phyloP scores from a whole-genome alignment of 2,329 filamentous ascomycete genomes.

The Endothia cerciana region DNA sequence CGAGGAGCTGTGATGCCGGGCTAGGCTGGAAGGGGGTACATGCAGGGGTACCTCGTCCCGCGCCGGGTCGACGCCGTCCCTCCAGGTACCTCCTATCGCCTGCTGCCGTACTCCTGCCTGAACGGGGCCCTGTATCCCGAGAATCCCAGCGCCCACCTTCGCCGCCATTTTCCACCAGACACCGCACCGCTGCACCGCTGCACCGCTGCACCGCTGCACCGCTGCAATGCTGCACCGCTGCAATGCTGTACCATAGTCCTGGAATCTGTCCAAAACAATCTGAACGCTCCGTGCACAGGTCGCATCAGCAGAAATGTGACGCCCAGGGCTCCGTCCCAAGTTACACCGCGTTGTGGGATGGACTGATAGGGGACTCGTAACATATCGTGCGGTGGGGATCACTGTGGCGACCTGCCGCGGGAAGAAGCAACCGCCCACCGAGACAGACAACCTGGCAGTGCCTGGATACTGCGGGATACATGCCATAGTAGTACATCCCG shows the following conservation, averaged over 20 bases:
- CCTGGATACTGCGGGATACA: background rate
- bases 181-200: background rate
- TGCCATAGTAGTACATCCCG: background rate
- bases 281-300: background rate
- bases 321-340: background rate
- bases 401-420: background rate
- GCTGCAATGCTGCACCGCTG: too few relatives aligned
- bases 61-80: background rate
- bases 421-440: background rate
- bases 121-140: conserved; percentile 12
- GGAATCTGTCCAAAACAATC: background rate
- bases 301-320: background rate
- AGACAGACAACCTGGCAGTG: background rate
- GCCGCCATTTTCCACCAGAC: conserved; percentile 2
- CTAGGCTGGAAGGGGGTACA: background rate
- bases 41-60: background rate
- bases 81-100: background rate
- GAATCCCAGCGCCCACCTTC: conserved; percentile 6
- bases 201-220: background rate
- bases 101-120: background rate
- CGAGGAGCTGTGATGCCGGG: background rate
- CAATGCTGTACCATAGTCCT: background rate
- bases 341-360: background rate
- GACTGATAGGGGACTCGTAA: background rate
- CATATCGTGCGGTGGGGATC: background rate